Evolutionary conservation across 257 asterid genomes (phyloP).

Genomic region (Salvia miltiorrhiza): DNA sequence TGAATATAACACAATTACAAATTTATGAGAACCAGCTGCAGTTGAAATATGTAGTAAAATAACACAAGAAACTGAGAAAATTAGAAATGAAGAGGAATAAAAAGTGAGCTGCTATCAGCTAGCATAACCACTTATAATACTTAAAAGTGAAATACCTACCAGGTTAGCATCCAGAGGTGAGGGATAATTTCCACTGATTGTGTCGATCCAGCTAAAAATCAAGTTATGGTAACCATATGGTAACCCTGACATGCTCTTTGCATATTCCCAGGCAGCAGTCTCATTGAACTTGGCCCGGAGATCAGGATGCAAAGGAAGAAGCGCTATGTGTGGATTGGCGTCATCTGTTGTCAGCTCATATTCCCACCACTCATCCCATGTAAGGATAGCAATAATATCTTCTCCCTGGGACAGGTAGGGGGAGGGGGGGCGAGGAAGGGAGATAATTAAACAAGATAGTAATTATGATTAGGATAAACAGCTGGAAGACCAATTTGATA

Average conservation of each 20-base stretch:
- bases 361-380: conserved; percentile 98
- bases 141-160: conserved; percentile 37
- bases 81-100: neutral
- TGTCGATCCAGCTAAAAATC: conserved; percentile 95
- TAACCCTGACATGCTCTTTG: conserved; percentile 65
- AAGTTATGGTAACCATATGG: conserved; percentile 93
- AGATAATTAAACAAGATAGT: neutral
- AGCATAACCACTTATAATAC: neutral
- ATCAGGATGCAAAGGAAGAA: conserved; percentile 82
- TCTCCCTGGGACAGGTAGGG: conserved; percentile 47
- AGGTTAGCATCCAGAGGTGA: conserved; percentile 84
- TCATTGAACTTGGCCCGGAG: conserved; percentile 78
- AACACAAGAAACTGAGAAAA: conserved; percentile 3
- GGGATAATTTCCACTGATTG: conserved; percentile 70
- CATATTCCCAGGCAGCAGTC: conserved; percentile 96
- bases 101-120: neutral
- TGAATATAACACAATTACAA: neutral
- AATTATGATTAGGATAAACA: neutral
- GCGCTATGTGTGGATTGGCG: conserved; percentile 80
- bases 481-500: neutral
- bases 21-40: neutral
- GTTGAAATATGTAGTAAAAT: neutral
- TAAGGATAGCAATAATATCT: conserved; percentile 69
- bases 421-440: neutral
- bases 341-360: conserved; percentile 79